Evolutionary conservation across 495 filamentous ascomycete genomes (phyloP).

Genomic region (Talaromyces trachyspermus): DNA sequence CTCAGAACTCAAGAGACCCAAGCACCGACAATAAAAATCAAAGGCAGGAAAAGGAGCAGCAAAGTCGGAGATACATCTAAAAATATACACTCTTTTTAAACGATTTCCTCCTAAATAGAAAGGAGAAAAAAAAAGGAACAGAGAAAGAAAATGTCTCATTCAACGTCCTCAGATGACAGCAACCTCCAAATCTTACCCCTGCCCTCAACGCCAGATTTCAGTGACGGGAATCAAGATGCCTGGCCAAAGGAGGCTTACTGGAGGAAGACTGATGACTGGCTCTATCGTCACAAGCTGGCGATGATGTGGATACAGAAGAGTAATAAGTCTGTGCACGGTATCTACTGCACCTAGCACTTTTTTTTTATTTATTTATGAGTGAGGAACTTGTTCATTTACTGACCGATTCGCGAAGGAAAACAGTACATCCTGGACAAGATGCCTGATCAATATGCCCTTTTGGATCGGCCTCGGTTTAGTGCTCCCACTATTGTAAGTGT

Average conservation of each 20-base stretch:
- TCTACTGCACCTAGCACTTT: slow-evolving; percentile 9
- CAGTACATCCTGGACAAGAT: slow-evolving; percentile 43
- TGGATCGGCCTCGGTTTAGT: slow-evolving; percentile 32
- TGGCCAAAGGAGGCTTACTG: slow-evolving; percentile 27
- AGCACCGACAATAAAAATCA: too few relatives aligned
- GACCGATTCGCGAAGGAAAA: slow-evolving; percentile 22
- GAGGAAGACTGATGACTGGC: slow-evolving; percentile 12
- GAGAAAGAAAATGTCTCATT: slow-evolving; percentile 1
- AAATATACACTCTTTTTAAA: neutral
- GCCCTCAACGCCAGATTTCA: slow-evolving; percentile 18
- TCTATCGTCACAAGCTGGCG: slow-evolving; percentile 28
- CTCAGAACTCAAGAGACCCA: too few relatives aligned
- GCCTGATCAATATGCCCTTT: slow-evolving; percentile 48
- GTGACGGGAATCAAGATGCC: slow-evolving; percentile 24
- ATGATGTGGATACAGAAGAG: slow-evolving; percentile 29
- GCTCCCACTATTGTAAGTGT: slow-evolving; percentile 21
- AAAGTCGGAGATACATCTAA: too few relatives aligned
- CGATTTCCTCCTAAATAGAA: too few relatives aligned
- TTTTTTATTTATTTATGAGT: neutral
- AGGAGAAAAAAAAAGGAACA: too few relatives aligned
- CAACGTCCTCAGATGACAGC: slow-evolving; percentile 11
- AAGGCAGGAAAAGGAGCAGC: too few relatives aligned
- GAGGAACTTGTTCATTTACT: neutral
- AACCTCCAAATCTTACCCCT: slow-evolving; percentile 20
- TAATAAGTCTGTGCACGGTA: slow-evolving; percentile 27